A percentile compares a stretch with the other conserved stretches of the same genome.
Conservation (phyloP, 1,139 yeast genomes). For the Petasospora rhodanensis region DNA sequence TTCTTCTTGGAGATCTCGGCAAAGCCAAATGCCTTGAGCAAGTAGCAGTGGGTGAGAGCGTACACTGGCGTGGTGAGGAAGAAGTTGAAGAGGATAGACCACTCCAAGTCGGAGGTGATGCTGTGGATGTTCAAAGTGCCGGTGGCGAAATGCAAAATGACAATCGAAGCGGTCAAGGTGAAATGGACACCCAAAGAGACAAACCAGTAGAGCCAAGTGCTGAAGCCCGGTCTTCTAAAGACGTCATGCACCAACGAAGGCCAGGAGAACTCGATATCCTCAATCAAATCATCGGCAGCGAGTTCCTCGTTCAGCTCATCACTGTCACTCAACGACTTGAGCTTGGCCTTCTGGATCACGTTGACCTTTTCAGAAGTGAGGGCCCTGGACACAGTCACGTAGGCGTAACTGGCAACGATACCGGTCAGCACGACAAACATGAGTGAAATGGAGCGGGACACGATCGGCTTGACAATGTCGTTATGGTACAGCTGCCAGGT, state of each 20-base stretch:
- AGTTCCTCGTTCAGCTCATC: constrained; percentile 5
- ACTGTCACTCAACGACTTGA: constrained; percentile 3
- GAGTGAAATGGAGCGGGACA: constrained; percentile 17
- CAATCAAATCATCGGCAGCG: constrained; percentile 14
- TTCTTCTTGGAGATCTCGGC: constrained; percentile 6
- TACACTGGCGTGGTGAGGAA: constrained; percentile 16
- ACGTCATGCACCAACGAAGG: constrained; percentile 22
- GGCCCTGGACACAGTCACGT: constrained; percentile 13
- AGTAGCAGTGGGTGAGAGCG: constrained; percentile 15
- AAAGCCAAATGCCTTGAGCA: constrained; percentile 17
- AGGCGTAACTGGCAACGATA: constrained; percentile 31
- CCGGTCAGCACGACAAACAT: constrained; percentile 19
- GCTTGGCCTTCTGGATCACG: constrained; percentile 11
- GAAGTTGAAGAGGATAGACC: constrained; percentile 6
- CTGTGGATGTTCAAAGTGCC: constrained; percentile 18
- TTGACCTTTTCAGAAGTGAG: constrained; percentile 15
- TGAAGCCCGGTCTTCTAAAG: constrained; percentile 18
- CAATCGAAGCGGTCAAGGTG: constrained; percentile 7
- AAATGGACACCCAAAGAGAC: constrained; percentile 21
- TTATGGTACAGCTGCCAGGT: constrained; percentile 23
- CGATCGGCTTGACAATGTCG: constrained; percentile 23
- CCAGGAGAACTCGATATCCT: constrained; percentile 25
- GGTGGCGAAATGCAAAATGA: constrained; percentile 9
- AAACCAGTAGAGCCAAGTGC: constrained; percentile 12
- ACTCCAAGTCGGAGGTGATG: constrained; percentile 13